These are phyloP conservation scores for Hypomyces rosellus DNA, from an alignment of 2,329 filamentous ascomycete genomes.

Conservation along the genomic window DNA sequence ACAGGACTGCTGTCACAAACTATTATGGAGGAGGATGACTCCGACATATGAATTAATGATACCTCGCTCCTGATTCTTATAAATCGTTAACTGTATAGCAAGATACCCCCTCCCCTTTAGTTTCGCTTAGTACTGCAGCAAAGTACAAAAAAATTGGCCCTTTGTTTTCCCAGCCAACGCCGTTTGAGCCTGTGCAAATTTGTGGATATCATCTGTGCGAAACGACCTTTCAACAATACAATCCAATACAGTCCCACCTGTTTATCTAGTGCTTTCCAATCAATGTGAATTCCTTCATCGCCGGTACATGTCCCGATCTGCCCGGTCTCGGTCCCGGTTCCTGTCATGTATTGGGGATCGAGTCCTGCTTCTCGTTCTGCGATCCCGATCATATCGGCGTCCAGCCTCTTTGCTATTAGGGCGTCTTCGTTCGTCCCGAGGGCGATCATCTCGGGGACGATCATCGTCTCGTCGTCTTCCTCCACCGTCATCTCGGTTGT, in stretches of 20 bases:
- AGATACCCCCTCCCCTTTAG: no score
- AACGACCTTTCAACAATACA: no score
- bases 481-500: constrained; percentile 30
- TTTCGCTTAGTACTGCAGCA: no score
- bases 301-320: constrained; percentile 45
- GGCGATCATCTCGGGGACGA: constrained; percentile 16
- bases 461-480: constrained; percentile 30
- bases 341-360: constrained; percentile 33
- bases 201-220: no score
- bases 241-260: no score
- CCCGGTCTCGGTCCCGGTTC: constrained; percentile 36
- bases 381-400: constrained; percentile 36
- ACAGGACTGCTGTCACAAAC: constrained; percentile 56
- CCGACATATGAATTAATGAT: constrained; percentile 27
- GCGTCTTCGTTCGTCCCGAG: constrained; percentile 22
- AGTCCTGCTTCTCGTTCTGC: constrained; percentile 34
- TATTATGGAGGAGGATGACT: constrained; percentile 68
- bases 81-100: no score
- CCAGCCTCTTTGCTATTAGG: constrained; percentile 28
- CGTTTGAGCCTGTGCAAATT: no score
- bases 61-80: background rate
- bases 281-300: constrained; percentile 12
- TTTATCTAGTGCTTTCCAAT: no score
- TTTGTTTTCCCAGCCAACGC: no score
- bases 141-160: no score